phyloP scores from a whole-genome alignment of 306 rosid species.

The Pyrus pyrifolia region DNA sequence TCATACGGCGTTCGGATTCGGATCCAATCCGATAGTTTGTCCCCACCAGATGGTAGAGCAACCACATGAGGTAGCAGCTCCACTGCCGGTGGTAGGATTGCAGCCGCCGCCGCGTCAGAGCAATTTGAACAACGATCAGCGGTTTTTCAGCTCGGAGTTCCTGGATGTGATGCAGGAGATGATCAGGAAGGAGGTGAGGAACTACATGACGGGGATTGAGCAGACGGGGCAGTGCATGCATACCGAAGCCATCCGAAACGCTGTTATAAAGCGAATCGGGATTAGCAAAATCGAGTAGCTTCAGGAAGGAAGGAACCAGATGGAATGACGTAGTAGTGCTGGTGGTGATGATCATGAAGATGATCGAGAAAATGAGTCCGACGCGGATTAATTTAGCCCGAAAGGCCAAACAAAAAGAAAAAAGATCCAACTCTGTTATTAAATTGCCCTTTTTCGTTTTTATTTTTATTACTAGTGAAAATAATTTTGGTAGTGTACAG shows the following conservation, averaged over 20 bases:
- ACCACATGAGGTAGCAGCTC: neutral
- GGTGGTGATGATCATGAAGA: neutral
- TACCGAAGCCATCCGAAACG: conserved; percentile 47
- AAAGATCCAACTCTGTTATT: conserved; percentile 14
- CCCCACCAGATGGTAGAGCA: conserved; percentile 5
- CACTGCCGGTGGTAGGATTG: too few species aligned
- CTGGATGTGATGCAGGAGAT: conserved; percentile 70
- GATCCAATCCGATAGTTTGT: neutral
- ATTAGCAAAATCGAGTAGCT: conserved; percentile 45
- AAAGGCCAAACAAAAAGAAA: neutral
- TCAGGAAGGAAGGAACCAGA: neutral
- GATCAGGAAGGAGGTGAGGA: conserved; percentile 69
- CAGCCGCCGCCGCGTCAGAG: neutral
- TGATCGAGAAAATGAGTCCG: conserved; percentile 6
- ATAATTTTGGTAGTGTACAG: conserved; percentile 49
- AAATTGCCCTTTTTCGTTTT: neutral
- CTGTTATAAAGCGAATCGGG: conserved; percentile 53
- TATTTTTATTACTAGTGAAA: conserved; percentile 22
- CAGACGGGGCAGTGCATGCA: conserved; percentile 48
- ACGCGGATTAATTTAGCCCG: neutral
- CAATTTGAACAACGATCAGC: conserved; percentile 23
- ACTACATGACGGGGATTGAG: conserved; percentile 70
- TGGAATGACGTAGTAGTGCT: neutral
- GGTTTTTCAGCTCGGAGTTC: conserved; percentile 55
- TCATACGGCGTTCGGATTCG: conserved; percentile 2